Evolutionary conservation across 2,329 filamentous ascomycete species (phyloP).

Genomic region (Stemphylium beticola): DNA sequence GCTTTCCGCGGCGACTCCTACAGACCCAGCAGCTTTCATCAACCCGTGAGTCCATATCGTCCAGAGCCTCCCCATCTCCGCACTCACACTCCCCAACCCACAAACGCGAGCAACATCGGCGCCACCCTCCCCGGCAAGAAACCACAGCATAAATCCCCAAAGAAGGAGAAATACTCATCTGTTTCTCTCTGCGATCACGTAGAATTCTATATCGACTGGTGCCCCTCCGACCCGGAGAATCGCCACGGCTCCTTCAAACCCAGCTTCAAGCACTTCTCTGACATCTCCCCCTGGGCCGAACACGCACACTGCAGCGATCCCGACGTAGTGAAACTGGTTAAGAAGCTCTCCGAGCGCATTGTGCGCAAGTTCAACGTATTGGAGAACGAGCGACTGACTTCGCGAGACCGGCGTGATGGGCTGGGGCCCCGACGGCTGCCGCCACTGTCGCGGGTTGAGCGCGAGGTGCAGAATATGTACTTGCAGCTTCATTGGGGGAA

Average conservation of each 20-base stretch:
- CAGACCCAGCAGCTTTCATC: constrained; percentile 13
- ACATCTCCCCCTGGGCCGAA: background rate
- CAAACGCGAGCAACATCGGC: background rate
- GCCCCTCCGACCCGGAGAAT: constrained; percentile 7
- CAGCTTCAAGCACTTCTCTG: background rate
- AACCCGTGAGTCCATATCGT: background rate
- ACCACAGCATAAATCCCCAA: background rate
- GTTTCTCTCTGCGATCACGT: constrained; percentile 8
- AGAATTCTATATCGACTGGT: constrained; percentile 10
- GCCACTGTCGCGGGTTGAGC: background rate
- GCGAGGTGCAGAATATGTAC: constrained; percentile 8
- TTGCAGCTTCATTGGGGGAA: background rate
- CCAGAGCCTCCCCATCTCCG: background rate
- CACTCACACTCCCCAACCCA: background rate
- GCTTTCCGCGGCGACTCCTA: constrained; percentile 8
- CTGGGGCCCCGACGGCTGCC: background rate
- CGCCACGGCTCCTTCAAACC: constrained; percentile 7
- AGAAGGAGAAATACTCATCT: background rate
- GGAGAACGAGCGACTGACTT: background rate
- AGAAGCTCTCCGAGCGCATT: constrained; percentile 1
- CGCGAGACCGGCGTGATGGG: background rate
- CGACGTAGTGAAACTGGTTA: background rate
- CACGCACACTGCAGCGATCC: background rate
- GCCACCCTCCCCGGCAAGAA: background rate
- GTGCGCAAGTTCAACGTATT: background rate